Percentiles rank a stretch among this genome's conserved stretches.
Conservation (phyloP, 129 eudicot genomes). For the Saposhnikovia divaricata region DNA sequence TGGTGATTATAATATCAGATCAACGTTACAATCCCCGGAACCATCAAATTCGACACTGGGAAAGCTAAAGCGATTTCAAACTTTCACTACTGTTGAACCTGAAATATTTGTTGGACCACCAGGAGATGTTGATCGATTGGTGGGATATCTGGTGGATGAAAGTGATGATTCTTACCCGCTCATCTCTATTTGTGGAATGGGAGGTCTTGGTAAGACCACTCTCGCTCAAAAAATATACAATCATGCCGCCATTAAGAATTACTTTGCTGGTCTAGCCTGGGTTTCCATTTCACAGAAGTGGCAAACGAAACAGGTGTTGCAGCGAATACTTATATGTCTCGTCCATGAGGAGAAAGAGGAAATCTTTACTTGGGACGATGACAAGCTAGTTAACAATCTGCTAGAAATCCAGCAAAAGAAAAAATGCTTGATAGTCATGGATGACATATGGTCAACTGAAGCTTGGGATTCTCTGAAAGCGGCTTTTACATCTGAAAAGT, state of each 20-base stretch:
- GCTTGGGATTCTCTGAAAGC: background rate
- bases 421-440: background rate
- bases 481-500: too few relatives aligned
- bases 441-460: background rate
- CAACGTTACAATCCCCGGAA: background rate
- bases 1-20: background rate
- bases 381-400: too few relatives aligned
- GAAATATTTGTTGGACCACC: background rate
- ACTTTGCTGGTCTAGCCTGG: background rate
- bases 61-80: background rate
- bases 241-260: background rate
- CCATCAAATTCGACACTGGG: background rate
- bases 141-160: background rate
- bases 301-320: background rate
- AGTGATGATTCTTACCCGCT: background rate
- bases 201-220: background rate
- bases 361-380: background rate
- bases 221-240: background rate
- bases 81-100: background rate
- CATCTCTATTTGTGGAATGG: background rate
- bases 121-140: background rate
- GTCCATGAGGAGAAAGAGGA: background rate
- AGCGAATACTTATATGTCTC: background rate
- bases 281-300: background rate
- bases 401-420: too few relatives aligned